Conservation (phyloP, 768 basidiomycete genomes). For the Boletus tomentosulus region DNA sequence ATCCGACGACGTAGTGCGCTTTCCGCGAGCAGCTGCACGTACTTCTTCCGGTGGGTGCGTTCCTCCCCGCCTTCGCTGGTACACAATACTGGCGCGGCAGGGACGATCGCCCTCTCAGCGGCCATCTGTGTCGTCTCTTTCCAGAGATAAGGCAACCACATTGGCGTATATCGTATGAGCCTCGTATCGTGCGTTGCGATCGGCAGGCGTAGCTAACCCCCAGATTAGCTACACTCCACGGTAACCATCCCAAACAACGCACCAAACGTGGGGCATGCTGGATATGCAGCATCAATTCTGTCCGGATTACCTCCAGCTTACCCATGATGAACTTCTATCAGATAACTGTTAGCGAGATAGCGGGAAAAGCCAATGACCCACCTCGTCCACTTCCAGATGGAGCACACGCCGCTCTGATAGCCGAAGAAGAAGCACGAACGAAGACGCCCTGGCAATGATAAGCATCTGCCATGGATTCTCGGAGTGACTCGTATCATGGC, state of each 20-base stretch:
- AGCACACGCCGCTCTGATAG: conserved; percentile 18
- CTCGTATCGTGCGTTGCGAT: conserved; percentile 14
- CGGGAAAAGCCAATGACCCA: not conserved
- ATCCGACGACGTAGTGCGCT: conserved; percentile 18
- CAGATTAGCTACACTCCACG: not conserved
- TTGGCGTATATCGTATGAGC: conserved; percentile 15
- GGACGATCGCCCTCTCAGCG: not conserved
- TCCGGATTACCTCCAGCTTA: conserved; percentile 21
- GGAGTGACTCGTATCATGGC: not conserved
- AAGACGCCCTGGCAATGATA: conserved; percentile 15
- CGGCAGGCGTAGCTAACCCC: conserved; percentile 10
- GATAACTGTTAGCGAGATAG: not conserved
- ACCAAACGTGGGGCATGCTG: conserved; percentile 17
- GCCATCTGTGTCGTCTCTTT: conserved; percentile 2
- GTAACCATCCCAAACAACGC: not conserved
- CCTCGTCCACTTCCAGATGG: conserved; percentile 24
- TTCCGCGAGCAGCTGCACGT: conserved; percentile 18
- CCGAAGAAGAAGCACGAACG: conserved; percentile 20
- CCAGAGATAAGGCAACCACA: conserved; percentile 15
- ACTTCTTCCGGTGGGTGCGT: conserved; percentile 13
- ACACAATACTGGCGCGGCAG: not conserved
- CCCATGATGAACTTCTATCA: conserved; percentile 11
- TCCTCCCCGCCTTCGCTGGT: not conserved
- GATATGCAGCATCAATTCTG: conserved; percentile 8
- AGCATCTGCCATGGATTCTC: conserved; percentile 13